Percentiles rank a stretch among this genome's conserved stretches.
These are phyloP conservation scores for Helichrysum umbraculigerum DNA, from an alignment of 129 eudicot genomes.

Conservation along the genomic window DNA sequence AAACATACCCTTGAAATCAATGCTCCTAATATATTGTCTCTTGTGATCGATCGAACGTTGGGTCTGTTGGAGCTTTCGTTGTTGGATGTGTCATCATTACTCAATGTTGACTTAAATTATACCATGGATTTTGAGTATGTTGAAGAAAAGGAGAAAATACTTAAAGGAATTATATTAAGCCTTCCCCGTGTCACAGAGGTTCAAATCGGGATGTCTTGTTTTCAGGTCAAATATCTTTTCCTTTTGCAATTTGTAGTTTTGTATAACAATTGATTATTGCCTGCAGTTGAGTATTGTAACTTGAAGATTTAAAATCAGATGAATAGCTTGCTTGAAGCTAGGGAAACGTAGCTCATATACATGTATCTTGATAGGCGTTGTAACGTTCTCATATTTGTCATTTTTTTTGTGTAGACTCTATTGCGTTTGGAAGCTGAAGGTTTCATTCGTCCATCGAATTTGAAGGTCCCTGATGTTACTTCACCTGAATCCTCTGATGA, in stretches of 20 bases:
- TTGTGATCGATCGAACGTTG: neutral
- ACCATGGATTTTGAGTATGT: neutral
- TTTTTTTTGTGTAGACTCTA: neutral
- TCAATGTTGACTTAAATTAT: constrained; percentile 17
- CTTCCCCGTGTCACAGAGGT: constrained; percentile 29
- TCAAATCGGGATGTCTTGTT: neutral
- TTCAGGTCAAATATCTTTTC: neutral
- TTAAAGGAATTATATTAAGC: constrained; percentile 9
- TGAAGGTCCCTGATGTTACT: neutral
- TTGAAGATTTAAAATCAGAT: neutral
- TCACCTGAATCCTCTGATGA: neutral
- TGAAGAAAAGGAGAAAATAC: constrained; percentile 29
- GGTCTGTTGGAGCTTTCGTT: constrained; percentile 17
- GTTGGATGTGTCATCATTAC: constrained; percentile 20
- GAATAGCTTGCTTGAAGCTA: no score
- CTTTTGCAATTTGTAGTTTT: neutral
- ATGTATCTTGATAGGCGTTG: neutral
- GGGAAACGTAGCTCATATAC: no score
- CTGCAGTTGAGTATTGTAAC: no score
- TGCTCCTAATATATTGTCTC: constrained; percentile 28
- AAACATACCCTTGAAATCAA: constrained; percentile 21
- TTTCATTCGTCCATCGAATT: neutral
- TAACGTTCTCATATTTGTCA: neutral
- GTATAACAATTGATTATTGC: neutral
- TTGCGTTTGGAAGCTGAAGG: neutral